Conservation (phyloP, 495 filamentous ascomycete species). For the Letharia columbiana region DNA sequence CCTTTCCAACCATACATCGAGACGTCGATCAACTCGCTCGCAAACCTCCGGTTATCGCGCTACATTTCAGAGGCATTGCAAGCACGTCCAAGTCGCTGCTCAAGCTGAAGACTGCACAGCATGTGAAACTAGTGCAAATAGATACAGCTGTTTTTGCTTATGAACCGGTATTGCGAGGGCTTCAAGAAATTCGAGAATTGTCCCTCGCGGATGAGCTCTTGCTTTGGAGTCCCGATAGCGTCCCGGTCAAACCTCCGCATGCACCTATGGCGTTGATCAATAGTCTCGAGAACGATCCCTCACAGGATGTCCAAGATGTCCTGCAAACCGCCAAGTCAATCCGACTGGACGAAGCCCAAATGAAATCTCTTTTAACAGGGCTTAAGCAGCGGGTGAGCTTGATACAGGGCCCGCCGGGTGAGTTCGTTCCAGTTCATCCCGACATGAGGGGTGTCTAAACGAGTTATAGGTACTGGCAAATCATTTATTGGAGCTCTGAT, state of each 20-base stretch:
- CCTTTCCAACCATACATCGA: slow-evolving; percentile 54
- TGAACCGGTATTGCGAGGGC: slow-evolving; percentile 54
- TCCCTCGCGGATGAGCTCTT: slow-evolving; percentile 47
- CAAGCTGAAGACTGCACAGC: slow-evolving; percentile 30
- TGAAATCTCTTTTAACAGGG: slow-evolving; percentile 46
- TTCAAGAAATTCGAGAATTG: slow-evolving; percentile 49
- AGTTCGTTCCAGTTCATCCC: slow-evolving; percentile 7
- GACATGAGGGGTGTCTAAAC: slow-evolving; percentile 5
- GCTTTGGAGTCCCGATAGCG: slow-evolving; percentile 26
- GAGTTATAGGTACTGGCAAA: slow-evolving; percentile 61
- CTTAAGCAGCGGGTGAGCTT: slow-evolving; percentile 49
- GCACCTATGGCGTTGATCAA: slow-evolving; percentile 25
- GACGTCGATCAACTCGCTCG: slow-evolving; percentile 43
- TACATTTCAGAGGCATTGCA: slow-evolving; percentile 43
- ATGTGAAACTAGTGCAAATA: slow-evolving; percentile 43
- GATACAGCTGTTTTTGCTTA: slow-evolving; percentile 63
- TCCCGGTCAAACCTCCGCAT: slow-evolving; percentile 22
- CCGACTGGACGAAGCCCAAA: slow-evolving; percentile 51
- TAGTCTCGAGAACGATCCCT: slow-evolving; percentile 18
- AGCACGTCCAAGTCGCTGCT: slow-evolving; percentile 37
- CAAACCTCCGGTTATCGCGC: slow-evolving; percentile 40
- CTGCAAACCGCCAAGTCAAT: slow-evolving; percentile 30
- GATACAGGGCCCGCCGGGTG: slow-evolving; percentile 73
- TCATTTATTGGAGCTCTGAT: slow-evolving; percentile 66
- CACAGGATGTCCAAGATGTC: slow-evolving; percentile 28